Evolutionary conservation across 345 rosid species (phyloP), one percentile per base, ranked within the genome.

Genomic region (Fremontodendron californicum): DNA sequence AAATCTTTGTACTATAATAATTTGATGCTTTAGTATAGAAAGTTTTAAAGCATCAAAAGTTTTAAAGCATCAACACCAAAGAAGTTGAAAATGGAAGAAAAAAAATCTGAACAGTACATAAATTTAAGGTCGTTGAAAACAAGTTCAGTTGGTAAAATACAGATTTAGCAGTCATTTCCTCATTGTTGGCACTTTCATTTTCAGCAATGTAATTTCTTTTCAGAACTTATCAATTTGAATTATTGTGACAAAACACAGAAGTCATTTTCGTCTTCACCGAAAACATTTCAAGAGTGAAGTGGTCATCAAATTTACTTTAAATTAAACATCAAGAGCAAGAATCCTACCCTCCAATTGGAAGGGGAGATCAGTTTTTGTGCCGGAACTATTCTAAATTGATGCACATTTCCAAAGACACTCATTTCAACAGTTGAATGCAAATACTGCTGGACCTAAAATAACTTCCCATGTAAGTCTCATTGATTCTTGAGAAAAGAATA

Each of bases 361-460:
- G 42, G 27, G 9, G 23, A 27, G n/a, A 46, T 48, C 40, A 70
- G n/a, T 9, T 25, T 70, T 18, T 16, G 15, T 48, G 25, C 39
- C 0, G 0, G 4, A 68, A 9, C 7, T 3, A 9, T 70, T 70
- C 40, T 9, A 48, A 29, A 70, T 15, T 57, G 58, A 48, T 18
- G 42, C 37, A 40, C 71, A 40, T n/a, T 39, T 40, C 72, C 6
- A 13, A 67, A 42, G 55, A 45, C 57, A 16, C 15, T 51, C 33
- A 27, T 70, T 70, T 70, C 40, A 70, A 48, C 39, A 70, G 58
- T 15, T 70, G 58, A 46, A 19, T 27, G 74, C 25, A 70, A 58
- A 39, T 19, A 18, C n/a, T 3, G 3, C 37, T 66, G 54, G 37
- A 68, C 74, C 57, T 1, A 46, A 45, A 46, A 27, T 27, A 69